A percentile compares a stretch with the other conserved stretches of the same genome.
These are phyloP conservation scores for Xanthoconium stramineum DNA, from an alignment of 768 basidiomycete genomes.

Conservation along the genomic window DNA sequence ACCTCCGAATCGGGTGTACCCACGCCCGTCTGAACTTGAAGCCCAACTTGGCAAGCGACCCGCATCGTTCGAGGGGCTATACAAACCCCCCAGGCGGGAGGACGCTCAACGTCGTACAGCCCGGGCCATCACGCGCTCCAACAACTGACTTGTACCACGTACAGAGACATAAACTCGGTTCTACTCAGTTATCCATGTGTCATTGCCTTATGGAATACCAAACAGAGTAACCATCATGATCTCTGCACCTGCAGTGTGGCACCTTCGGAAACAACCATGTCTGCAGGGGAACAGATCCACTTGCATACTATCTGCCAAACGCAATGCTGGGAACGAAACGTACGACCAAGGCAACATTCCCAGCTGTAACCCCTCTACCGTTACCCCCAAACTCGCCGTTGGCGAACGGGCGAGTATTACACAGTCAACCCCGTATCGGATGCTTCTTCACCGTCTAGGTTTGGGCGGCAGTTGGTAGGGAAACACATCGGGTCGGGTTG, in stretches of 20 bases:
- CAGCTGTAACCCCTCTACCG: not conserved
- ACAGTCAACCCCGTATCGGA: not conserved
- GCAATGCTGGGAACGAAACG: not conserved
- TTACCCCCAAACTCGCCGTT: not conserved
- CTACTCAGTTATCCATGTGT: not conserved
- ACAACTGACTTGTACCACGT: too few species aligned
- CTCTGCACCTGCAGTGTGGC: not conserved
- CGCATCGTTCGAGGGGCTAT: too few species aligned
- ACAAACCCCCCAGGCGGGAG: too few species aligned
- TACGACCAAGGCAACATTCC: not conserved
- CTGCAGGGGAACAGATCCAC: not conserved
- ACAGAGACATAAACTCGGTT: too few species aligned
- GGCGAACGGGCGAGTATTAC: not conserved
- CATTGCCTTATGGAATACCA: not conserved
- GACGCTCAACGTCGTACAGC: too few species aligned
- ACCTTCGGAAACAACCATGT: not conserved
- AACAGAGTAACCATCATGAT: not conserved
- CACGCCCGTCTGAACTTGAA: too few species aligned
- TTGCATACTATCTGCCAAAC: too few species aligned
- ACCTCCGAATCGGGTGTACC: too few species aligned
- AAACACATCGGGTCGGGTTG: slow-evolving; percentile 37
- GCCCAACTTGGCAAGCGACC: too few species aligned
- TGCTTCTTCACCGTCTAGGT: slow-evolving; percentile 1
- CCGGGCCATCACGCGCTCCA: too few species aligned
- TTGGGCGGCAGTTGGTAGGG: slow-evolving; percentile 20